Evolutionary conservation across 2,329 filamentous ascomycete species (phyloP), one percentile per base, ranked within the genome.

Genomic region (Neospermospora avenae): DNA sequence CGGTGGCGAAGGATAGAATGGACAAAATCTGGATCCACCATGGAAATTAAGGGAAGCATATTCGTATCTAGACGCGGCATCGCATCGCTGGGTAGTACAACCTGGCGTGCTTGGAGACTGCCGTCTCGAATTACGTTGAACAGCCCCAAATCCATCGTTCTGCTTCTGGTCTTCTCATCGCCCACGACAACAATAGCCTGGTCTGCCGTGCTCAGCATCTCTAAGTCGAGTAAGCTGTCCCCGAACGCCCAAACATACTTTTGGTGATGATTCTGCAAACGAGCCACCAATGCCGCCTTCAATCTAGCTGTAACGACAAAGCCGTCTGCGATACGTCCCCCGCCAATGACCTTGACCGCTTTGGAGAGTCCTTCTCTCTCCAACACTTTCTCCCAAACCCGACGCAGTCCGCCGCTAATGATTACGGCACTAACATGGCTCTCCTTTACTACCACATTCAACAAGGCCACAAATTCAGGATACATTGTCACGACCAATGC

Each of bases 211-310:
- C 62, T 64, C 13, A 88, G 64, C 84, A 88, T 88, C 0, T 73
- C 71, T 18, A 88, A 41, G 64, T 88, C 85, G 8, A 86, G 62
- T 0, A 76, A 76, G 63, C 84, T 83, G 65, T 87, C 84, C n/a
- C 84, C 84, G 64, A 88, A 83, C 0, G 82, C 84, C 69, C 74
- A 79, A 22, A 86, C 79, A 41, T 76, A 70, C 28, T 76, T 46
- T 0, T 71, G 4, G 41, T 77, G 63, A 0, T 20, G 18, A 0
- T 73, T 28, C 55, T 71, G 73, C 20, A 86, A 68, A 3, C 68
- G 72, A 1, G 57, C 55, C 1, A 84, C 80, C 25, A 86, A 45
- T 0, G 65, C 66, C 1, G 72, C 77, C 68, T 88, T 88, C 20
- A 80, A 71, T 0, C 62, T 65, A 5, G 77, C 72, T 0, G 79